Evolutionary conservation across 1,284 basidiomycete genomes (phyloP).

Genomic region (Ceratobasidium sp.): DNA sequence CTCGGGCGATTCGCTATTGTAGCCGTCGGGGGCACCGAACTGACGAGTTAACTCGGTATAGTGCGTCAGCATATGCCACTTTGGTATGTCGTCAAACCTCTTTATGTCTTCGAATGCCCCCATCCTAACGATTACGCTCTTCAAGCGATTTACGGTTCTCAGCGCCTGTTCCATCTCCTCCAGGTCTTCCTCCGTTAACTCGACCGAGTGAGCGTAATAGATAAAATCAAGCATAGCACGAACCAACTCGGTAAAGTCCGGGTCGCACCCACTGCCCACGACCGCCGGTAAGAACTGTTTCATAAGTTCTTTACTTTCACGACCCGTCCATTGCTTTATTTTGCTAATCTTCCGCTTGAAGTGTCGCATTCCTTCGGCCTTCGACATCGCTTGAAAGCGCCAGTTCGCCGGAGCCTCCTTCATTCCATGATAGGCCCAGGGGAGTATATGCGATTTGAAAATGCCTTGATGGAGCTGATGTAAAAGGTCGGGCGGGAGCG

Average conservation of each 20-base stretch:
- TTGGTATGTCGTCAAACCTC: slow-evolving; percentile 54
- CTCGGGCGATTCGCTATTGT: slow-evolving; percentile 47
- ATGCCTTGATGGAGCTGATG: slow-evolving; percentile 58
- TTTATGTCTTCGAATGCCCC: neutral
- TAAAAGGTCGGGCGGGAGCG: slow-evolving; percentile 55
- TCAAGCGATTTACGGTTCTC: neutral
- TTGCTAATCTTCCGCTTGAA: slow-evolving; percentile 47
- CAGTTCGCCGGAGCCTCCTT: slow-evolving; percentile 33
- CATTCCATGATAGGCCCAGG: slow-evolving; percentile 43
- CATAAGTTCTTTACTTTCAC: slow-evolving; percentile 57
- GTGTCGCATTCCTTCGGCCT: slow-evolving; percentile 9
- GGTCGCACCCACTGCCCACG: neutral
- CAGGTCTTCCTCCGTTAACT: neutral
- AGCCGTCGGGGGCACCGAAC: slow-evolving; percentile 45
- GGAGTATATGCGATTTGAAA: slow-evolving; percentile 53
- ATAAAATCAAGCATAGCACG: slow-evolving; percentile 1
- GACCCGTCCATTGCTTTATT: slow-evolving; percentile 55
- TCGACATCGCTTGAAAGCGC: slow-evolving; percentile 36
- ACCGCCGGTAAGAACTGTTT: slow-evolving; percentile 28
- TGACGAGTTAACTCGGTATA: slow-evolving; percentile 20
- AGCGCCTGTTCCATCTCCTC: slow-evolving; percentile 26
- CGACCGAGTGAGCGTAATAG: neutral
- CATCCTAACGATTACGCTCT: neutral
- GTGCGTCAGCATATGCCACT: slow-evolving; percentile 57
- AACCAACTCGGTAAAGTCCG: slow-evolving; percentile 36